Base-by-base conservation (phyloP, 2,329 filamentous ascomycete genomes). In the Talaromyces atroroseus region DNA sequence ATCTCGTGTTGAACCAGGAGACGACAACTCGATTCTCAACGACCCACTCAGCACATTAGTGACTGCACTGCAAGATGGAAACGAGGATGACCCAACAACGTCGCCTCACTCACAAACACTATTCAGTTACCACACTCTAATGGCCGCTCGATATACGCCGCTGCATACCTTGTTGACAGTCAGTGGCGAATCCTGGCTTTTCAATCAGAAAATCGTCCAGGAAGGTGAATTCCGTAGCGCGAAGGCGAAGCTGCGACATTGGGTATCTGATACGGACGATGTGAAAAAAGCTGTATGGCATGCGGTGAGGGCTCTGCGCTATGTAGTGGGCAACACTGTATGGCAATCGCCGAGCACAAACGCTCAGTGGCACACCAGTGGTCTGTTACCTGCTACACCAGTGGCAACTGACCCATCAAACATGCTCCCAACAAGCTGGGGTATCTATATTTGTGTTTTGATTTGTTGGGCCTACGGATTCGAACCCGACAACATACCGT, bases 171-270 rank as follows among this genome's bases (percentile, higher is more conserved):
- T 72, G 18, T 60, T 72, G 32, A 65, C 66, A 5, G 68, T 71
- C n/a, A 66, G 65, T 47, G 68, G 69, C 29, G 68, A 71, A 59
- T 71, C 68, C 3, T 71, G 69, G 70, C 61, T 71, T 44, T 66
- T 71, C 56, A 70, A 68, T 47, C 65, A 64, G 49, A 71, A 71
- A 58, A 58, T 71, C 20, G 62, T 67, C 40, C 62, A 67, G 18
- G 64, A 71, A 61, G 56, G 61, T 5, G 65, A 70, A 38, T 71
- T 71, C 48, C 60, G 63, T 42, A 49, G 58, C 14, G 67, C 68
- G 2, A 71, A 70, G 54, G 58, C 56, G 29, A 62, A 54, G 32
- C 57, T 72, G 12, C 62, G 65, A 46, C 57, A 52, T 24, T 72
- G 70, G 70, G 61, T 66, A 18, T 60, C 58, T 12, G 63, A 67